Evolutionary conservation across 306 rosid species (phyloP).

Genomic region (Cucurbita argyrosperma): DNA sequence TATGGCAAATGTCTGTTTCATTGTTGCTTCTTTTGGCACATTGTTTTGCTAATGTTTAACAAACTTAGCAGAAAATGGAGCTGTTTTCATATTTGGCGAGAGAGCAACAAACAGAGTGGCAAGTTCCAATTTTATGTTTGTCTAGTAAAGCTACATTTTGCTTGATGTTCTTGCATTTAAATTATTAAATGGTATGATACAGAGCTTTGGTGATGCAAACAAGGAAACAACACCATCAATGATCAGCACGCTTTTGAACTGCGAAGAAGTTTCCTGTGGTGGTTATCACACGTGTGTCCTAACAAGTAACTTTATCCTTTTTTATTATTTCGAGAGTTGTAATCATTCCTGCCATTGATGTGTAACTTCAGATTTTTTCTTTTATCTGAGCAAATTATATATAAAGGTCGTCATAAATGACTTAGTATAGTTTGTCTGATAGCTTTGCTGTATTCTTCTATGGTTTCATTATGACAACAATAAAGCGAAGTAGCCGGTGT

Average conservation of each 20-base stretch:
- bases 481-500: neutral
- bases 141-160: neutral
- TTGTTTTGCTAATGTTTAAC: slow-evolving; percentile 9
- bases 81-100: slow-evolving; percentile 63
- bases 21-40: neutral
- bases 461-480: neutral
- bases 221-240: slow-evolving; percentile 34
- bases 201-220: slow-evolving; percentile 37
- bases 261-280: slow-evolving; percentile 77
- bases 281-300: slow-evolving; percentile 86
- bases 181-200: slow-evolving; percentile 16
- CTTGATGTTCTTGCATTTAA: neutral
- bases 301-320: slow-evolving; percentile 50
- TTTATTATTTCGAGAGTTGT: neutral
- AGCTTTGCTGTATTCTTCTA: neutral
- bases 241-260: slow-evolving; percentile 47
- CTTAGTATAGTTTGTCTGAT: neutral
- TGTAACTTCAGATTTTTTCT: neutral
- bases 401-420: neutral
- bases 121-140: slow-evolving; percentile 8
- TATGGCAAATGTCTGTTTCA: neutral
- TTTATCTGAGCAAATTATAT: neutral
- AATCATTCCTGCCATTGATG: neutral
- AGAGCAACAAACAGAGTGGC: slow-evolving; percentile 54
- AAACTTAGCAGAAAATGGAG: slow-evolving; percentile 66